A percentile compares a stretch with the other conserved stretches of the same genome.
phyloP scores from a whole-genome alignment of 75 land plant species.

The Pinus taeda region DNA sequence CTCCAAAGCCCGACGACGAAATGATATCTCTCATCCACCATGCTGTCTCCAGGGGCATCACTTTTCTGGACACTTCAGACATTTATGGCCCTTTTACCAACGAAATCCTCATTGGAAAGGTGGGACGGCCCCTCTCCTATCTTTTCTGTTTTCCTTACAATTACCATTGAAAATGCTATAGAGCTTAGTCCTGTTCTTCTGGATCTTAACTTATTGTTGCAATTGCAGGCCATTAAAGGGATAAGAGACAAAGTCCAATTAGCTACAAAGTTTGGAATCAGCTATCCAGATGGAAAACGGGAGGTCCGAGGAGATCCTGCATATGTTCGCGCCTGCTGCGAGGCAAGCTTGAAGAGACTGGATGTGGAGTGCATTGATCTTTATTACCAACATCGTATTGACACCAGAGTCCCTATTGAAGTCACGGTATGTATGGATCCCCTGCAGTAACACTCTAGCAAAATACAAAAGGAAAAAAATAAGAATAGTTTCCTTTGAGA shows the following conservation, averaged over 20 bases:
- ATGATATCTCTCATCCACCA: slow-evolving; percentile 59
- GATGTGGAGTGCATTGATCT: slow-evolving; percentile 63
- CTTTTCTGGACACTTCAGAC: slow-evolving; percentile 68
- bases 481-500: no score
- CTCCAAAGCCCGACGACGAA: slow-evolving; percentile 51
- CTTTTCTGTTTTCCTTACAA: no score
- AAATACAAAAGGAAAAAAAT: no score
- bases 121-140: neutral
- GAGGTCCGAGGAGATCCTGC: slow-evolving; percentile 31
- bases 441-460: no score
- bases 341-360: slow-evolving; percentile 61
- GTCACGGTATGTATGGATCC: slow-evolving; percentile 24
- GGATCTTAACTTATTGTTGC: neutral
- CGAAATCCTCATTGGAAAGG: slow-evolving; percentile 69
- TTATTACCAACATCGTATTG: slow-evolving; percentile 58
- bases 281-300: slow-evolving; percentile 11
- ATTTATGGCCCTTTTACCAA: slow-evolving; percentile 62
- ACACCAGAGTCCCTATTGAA: slow-evolving; percentile 47
- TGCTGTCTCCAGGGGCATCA: slow-evolving; percentile 48
- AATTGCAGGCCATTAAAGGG: slow-evolving; percentile 40
- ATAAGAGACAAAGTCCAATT: slow-evolving; percentile 51
- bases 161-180: no score
- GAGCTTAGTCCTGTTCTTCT: no score
- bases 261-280: slow-evolving; percentile 53
- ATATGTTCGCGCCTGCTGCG: slow-evolving; percentile 48